Conservation (phyloP, 345 rosid species). For the Lepidium sativum region DNA sequence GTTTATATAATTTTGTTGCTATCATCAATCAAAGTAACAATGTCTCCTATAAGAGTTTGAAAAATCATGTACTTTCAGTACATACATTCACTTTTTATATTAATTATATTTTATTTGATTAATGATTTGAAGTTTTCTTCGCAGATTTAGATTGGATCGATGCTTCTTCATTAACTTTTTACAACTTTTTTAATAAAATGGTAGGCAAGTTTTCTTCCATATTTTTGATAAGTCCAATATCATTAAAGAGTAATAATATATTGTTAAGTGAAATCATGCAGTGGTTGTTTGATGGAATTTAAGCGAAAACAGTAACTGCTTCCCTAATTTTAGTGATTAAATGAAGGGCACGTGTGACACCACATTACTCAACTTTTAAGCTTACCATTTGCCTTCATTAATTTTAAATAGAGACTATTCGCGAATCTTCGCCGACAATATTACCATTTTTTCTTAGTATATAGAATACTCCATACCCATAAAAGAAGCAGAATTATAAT, state of each 20-base stretch:
- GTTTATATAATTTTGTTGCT: background rate
- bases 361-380: conserved; percentile 14
- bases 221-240: background rate
- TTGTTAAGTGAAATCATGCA: background rate
- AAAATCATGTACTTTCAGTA: background rate
- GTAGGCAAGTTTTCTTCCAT: background rate
- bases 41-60: background rate
- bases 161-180: no score
- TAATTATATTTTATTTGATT: background rate
- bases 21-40: conserved; percentile 4
- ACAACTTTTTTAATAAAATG: background rate
- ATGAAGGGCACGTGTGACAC: conserved; percentile 29
- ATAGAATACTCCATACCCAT: conserved; percentile 3
- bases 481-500: background rate
- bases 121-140: background rate
- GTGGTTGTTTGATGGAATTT: conserved; percentile 16
- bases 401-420: background rate
- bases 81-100: background rate
- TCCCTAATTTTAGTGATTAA: no score
- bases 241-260: background rate
- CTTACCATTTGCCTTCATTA: conserved; percentile 7
- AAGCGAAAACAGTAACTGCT: no score
- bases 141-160: no score
- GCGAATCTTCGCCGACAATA: conserved; percentile 25
- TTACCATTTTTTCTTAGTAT: background rate